These are phyloP conservation scores for Magnolia kwangsiensis DNA, from an alignment of 164 flowering plant genomes.

Conservation along the genomic window DNA sequence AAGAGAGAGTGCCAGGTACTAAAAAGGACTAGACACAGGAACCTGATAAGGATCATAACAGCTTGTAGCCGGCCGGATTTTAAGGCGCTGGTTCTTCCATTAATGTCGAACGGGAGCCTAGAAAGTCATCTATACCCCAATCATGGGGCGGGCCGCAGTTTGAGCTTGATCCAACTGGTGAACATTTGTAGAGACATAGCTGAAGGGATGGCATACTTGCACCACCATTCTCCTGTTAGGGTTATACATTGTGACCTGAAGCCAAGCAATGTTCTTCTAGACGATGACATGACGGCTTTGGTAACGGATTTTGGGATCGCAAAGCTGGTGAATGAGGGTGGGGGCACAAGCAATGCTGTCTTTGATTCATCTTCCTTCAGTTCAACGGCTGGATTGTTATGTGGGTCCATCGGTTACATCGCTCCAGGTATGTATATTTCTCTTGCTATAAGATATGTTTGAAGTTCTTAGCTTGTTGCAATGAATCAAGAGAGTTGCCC, in stretches of 20 bases:
- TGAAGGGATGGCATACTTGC: constrained; percentile 82
- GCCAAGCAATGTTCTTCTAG: constrained; percentile 84
- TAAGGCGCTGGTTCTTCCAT: constrained; percentile 79
- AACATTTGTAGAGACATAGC: constrained; percentile 77
- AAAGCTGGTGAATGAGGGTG: constrained; percentile 39
- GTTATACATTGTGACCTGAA: constrained; percentile 87
- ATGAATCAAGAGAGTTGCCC: too few relatives aligned
- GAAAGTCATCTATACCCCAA: constrained; percentile 67
- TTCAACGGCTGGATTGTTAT: constrained; percentile 69
- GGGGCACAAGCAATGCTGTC: constrained; percentile 16
- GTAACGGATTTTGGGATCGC: constrained; percentile 89
- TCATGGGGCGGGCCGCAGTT: constrained; percentile 19
- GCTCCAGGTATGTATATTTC: constrained; percentile 65
- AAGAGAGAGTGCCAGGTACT: constrained; percentile 82
- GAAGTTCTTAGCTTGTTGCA: not conserved
- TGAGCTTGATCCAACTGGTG: constrained; percentile 60
- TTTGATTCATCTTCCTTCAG: constrained; percentile 41
- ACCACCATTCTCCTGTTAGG: constrained; percentile 66
- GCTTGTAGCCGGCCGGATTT: constrained; percentile 77
- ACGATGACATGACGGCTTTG: constrained; percentile 71
- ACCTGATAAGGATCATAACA: constrained; percentile 76
- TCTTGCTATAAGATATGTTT: not conserved
- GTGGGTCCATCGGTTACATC: constrained; percentile 89
- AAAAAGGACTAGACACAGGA: constrained; percentile 70
- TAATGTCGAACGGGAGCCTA: constrained; percentile 88